Evolutionary conservation across 805 yeast species (phyloP), one percentile per base, ranked within the genome.

Genomic region (Hanseniaspora pseudoguilliermondii): DNA sequence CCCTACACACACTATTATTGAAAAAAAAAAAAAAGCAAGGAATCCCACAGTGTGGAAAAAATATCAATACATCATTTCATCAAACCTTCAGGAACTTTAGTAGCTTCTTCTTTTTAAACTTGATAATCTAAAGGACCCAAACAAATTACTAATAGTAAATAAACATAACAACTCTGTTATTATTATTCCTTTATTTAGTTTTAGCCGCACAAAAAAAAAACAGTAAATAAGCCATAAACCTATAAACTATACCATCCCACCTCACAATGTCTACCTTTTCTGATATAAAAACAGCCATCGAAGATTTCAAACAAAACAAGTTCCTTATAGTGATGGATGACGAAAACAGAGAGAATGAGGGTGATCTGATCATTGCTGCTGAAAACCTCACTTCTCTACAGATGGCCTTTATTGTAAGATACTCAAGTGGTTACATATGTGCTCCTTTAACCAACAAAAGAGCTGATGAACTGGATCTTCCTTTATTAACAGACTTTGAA

Each of bases 311-410:
- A 53, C 57, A 63, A 48, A 68, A 68, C 50, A 62, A 88, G 68
- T 89, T 91, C 64, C 75, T 93, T 49, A 79, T 93, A 48, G 98
- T 93, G n/a, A 85, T 93, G 86, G 99, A 93, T 69, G 96, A 93
- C 66, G 97, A 88, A 69, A 78, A 78, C 65, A 82, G 99, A 63
- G 99, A 93, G 69, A 93, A 93, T 69, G 99, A 93, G 72, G 99
- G 98, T 54, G 99, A 93, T 67, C 75, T 93, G 65, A 88, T 93
- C 62, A 83, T 86, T 49, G 95, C 97, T n/a, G 99, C 96, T 40
- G 81, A 84, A 61, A 74, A 74, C 54, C 75, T 82, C 61, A 85
- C 95, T 42, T 81, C 85, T 47, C 83, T 83, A 64, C 81, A 89
- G 61, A 88, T 93, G 96, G 98, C 97, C 1, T 93, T 93, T 64